Conservation (phyloP, 2,329 filamentous ascomycete species). For the Sarocladium kiliense region DNA sequence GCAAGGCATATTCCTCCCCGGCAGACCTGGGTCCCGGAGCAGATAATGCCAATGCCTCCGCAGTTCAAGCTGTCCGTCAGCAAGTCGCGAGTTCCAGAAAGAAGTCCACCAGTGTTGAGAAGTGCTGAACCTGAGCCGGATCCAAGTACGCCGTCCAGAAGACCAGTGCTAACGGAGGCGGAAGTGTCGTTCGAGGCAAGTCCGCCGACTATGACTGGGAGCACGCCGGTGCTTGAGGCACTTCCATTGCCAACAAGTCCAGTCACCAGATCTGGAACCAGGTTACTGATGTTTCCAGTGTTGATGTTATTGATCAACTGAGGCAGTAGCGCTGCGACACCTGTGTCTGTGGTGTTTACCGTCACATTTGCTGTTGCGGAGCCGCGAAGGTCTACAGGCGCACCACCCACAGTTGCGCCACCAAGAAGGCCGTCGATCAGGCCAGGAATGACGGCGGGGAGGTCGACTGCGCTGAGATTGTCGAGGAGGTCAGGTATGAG, state of each 20-base stretch:
- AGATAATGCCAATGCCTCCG: neutral
- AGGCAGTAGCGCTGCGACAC: neutral
- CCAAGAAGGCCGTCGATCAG: slow-evolving; percentile 5
- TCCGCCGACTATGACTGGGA: slow-evolving; percentile 41
- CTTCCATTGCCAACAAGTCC: slow-evolving; percentile 3
- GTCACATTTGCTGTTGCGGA: neutral
- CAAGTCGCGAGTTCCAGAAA: slow-evolving; percentile 4
- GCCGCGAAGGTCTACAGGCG: too few species aligned
- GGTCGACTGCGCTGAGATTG: neutral
- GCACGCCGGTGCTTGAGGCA: slow-evolving; percentile 34
- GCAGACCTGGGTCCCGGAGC: neutral
- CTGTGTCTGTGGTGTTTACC: neutral
- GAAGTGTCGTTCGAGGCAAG: slow-evolving; percentile 20
- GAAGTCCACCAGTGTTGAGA: slow-evolving; percentile 1
- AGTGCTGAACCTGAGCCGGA: neutral
- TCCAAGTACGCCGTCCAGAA: slow-evolving; percentile 2
- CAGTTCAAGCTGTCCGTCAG: slow-evolving; percentile 5
- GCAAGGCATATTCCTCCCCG: neutral
- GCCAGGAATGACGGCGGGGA: slow-evolving; percentile 1
- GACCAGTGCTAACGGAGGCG: slow-evolving; percentile 32
- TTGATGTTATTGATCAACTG: slow-evolving; percentile 5
- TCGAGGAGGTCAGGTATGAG: slow-evolving; percentile 3
- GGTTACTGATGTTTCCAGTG: slow-evolving; percentile 6
- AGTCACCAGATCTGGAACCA: slow-evolving; percentile 2
- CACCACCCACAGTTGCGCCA: neutral